Evolutionary conservation across 805 yeast species (phyloP).

Genomic region (Yamadazyma endophytica): DNA sequence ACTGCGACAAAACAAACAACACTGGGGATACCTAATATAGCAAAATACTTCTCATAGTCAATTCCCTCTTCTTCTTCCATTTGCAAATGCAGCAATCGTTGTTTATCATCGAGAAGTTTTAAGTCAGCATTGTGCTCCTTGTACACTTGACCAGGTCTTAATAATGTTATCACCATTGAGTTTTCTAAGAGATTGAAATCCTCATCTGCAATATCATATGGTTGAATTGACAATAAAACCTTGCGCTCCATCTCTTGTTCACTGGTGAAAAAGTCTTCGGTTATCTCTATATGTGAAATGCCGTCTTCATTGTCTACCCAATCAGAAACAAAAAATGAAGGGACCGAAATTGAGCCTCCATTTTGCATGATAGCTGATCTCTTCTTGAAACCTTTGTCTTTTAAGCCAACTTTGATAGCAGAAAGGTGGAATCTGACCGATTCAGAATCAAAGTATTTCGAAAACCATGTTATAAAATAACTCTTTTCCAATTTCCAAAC

Average conservation of each 20-base stretch:
- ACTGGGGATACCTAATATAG: conserved; percentile 66
- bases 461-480: conserved; percentile 79
- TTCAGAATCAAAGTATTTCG: conserved; percentile 58
- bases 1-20: conserved; percentile 56
- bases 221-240: conserved; percentile 70
- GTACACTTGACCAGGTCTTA: conserved; percentile 51
- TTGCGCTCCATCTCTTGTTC: conserved; percentile 46
- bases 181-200: conserved; percentile 53
- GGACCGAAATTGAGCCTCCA: conserved; percentile 29
- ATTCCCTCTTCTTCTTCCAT: conserved; percentile 43
- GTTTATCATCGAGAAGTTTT: conserved; percentile 28
- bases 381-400: conserved; percentile 53
- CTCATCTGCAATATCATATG: conserved; percentile 59
- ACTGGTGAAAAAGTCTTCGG: conserved; percentile 55
- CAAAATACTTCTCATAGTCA: conserved; percentile 54
- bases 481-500: conserved; percentile 56
- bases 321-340: conserved; percentile 62
- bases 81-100: conserved; percentile 14
- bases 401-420: conserved; percentile 52
- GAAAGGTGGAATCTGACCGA: conserved; percentile 67
- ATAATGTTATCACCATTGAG: conserved; percentile 41
- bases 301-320: conserved; percentile 68
- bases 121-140: conserved; percentile 45
- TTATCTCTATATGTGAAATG: conserved; percentile 54
- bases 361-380: conserved; percentile 33